Conservation (phyloP, 176 grass and related monocot genomes). For the Neostapfia colusana region DNA sequence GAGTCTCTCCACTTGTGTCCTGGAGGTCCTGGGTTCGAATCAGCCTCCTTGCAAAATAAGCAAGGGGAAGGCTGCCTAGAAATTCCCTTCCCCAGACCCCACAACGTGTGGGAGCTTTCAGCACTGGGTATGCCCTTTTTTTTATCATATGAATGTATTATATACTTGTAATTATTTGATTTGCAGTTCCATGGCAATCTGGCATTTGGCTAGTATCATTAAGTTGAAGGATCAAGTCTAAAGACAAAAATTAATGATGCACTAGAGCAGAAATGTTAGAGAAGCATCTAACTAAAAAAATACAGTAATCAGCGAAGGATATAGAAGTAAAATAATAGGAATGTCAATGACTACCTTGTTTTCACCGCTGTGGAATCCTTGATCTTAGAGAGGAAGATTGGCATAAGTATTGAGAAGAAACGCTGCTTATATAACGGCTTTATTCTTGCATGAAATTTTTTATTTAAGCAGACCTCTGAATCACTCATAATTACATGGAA, state of each 20-base stretch:
- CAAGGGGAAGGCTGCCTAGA: no score
- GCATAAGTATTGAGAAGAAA: conserved; percentile 81
- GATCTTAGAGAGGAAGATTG: conserved; percentile 75
- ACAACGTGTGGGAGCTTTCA: no score
- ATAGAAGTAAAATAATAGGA: conserved; percentile 13
- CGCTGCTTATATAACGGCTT: conserved; percentile 97
- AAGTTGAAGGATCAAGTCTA: conserved; percentile 15
- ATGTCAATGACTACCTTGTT: conserved; percentile 53
- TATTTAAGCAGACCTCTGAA: conserved; percentile 86
- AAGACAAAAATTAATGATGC: conserved; percentile 7
- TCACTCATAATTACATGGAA: conserved; percentile 90
- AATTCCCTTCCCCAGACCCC: no score
- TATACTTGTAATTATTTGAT: neutral
- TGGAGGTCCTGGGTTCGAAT: no score
- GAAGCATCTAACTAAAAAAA: conserved; percentile 22
- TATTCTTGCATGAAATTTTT: conserved; percentile 84
- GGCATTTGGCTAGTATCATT: neutral
- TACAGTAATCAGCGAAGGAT: conserved; percentile 1
- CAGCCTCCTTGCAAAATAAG: no score
- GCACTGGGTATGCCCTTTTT: no score
- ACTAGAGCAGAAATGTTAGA: conserved; percentile 8
- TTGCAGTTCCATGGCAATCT: neutral
- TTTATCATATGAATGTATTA: neutral
- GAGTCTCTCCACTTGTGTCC: no score
- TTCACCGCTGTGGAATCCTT: conserved; percentile 48